Evolutionary conservation across 2,329 filamentous ascomycete species (phyloP).

Genomic region (Arthrobotrys iridis): DNA sequence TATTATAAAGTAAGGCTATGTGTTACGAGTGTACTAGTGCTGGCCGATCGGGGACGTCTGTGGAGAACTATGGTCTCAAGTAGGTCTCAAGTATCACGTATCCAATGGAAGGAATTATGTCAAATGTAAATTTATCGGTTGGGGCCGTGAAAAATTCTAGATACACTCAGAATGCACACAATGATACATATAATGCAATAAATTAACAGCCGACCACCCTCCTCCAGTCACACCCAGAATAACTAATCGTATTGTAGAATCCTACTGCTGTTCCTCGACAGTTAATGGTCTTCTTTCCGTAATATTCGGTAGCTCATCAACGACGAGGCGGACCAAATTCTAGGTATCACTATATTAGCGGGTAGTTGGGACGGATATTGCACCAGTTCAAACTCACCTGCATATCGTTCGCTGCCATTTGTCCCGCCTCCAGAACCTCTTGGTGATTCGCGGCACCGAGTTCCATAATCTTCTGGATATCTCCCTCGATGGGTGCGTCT

Average conservation of each 20-base stretch:
- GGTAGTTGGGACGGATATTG: background rate
- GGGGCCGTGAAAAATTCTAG: no score
- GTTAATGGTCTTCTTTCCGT: constrained; percentile 31
- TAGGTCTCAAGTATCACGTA: no score
- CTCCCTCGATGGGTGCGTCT: constrained; percentile 65
- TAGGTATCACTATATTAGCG: background rate
- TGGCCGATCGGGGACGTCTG: no score
- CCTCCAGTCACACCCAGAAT: background rate
- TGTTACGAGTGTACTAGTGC: no score
- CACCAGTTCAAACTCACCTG: constrained; percentile 63
- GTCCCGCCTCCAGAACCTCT: constrained; percentile 72
- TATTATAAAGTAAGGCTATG: no score
- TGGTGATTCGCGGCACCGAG: constrained; percentile 72
- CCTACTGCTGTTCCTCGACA: constrained; percentile 41
- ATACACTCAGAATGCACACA: no score
- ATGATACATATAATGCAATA: no score
- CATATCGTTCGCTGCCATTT: constrained; percentile 71
- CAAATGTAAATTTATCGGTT: no score
- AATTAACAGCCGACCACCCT: background rate
- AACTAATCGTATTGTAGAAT: no score
- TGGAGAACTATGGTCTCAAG: no score
- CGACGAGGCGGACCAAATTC: constrained; percentile 45
- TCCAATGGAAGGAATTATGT: no score
- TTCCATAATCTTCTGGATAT: constrained; percentile 68
- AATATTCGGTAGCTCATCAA: constrained; percentile 49